Evolutionary conservation across 352 stramenopile genomes (phyloP), one percentile per base, ranked within the genome.

Genomic region (Globisporangium viniferum): DNA sequence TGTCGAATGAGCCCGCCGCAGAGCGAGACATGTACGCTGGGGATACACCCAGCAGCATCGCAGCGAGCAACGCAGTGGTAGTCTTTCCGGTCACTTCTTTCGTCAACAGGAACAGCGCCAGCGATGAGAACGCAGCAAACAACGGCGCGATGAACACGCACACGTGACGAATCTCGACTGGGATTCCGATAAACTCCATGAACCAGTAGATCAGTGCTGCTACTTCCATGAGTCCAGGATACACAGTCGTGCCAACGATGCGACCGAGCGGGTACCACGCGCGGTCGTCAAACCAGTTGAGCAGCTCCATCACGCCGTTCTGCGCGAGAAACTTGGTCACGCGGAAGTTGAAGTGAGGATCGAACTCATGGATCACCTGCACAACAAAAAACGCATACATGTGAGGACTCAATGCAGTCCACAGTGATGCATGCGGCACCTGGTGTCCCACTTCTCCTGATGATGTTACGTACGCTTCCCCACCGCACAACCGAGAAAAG

Each of bases 341-440:
- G 65, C 98, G 92, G 84, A 98, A 99, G 77, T 99, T 99, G 78
- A 99, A 99, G 73, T 99, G 98, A 41, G 98, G 91, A 59, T 97
- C 90, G 69, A 93, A 98, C 77, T 98, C 91, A 59, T 97, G 89
- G 73, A 97, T 98, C 49, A 97, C 88, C 77, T 90, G 75, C 14
- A 46, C 20, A 68, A 0, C 6, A 61, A 24, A 27, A 61, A 24
- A 27, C 36, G 41, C 27, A 53, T 7, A 8, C 29, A 59, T 54
- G 48, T 62, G 12, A 49, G n/a, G 4, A 33, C n/a, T 24, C 12
- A 1, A 62, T 20, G 20, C 56, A 55, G 18, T 5, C 20, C 12
- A 54, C 24, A 22, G 24, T 14, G 36, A 12, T 31, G 35, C 20
- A 24, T 24, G 24, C 24, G 24, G 24, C 24, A 24, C 24, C 24